phyloP scores from a whole-genome alignment of 2,329 filamentous ascomycete genomes.

The Fusarium nanum region DNA sequence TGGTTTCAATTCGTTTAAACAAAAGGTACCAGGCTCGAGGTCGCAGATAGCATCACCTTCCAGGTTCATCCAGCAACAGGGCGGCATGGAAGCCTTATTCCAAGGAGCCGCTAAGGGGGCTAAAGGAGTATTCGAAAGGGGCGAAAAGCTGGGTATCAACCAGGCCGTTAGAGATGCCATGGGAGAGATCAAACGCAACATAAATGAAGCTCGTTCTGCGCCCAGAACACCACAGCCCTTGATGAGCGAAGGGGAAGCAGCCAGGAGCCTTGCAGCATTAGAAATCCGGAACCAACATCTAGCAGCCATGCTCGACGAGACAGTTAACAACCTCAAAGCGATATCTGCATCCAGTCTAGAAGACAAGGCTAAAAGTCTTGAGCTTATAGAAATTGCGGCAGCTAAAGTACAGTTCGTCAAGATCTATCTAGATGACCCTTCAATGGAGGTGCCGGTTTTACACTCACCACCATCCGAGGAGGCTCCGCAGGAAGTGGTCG shows the following conservation, averaged over 20 bases:
- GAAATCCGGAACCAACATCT: conserved; percentile 75
- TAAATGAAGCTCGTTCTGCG: conserved; percentile 68
- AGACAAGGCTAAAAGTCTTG: conserved; percentile 61
- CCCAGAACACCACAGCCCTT: conserved; percentile 54
- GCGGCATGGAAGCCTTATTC: conserved; percentile 75
- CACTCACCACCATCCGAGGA: conserved; percentile 34
- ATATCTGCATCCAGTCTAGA: conserved; percentile 64
- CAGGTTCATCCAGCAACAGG: conserved; percentile 67
- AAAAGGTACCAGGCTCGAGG: conserved; percentile 55
- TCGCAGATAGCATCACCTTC: conserved; percentile 62
- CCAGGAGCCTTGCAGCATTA: conserved; percentile 60
- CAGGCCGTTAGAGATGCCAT: conserved; percentile 84
- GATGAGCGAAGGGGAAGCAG: conserved; percentile 51
- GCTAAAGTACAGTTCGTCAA: conserved; percentile 75
- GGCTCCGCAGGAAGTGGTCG: conserved; percentile 17
- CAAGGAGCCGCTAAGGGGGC: conserved; percentile 82
- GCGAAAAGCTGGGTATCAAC: conserved; percentile 83
- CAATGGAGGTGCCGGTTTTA: conserved; percentile 60
- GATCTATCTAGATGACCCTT: conserved; percentile 69
- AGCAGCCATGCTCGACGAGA: conserved; percentile 74
- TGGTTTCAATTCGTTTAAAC: conserved; percentile 53
- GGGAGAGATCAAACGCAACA: conserved; percentile 81
- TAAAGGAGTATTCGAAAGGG: conserved; percentile 76
- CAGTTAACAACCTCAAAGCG: conserved; percentile 71
- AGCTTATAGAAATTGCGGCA: conserved; percentile 68